Evolutionary conservation across 1,139 yeast genomes (phyloP), one percentile per base, ranked within the genome.

Genomic region (Diutina sp.): DNA sequence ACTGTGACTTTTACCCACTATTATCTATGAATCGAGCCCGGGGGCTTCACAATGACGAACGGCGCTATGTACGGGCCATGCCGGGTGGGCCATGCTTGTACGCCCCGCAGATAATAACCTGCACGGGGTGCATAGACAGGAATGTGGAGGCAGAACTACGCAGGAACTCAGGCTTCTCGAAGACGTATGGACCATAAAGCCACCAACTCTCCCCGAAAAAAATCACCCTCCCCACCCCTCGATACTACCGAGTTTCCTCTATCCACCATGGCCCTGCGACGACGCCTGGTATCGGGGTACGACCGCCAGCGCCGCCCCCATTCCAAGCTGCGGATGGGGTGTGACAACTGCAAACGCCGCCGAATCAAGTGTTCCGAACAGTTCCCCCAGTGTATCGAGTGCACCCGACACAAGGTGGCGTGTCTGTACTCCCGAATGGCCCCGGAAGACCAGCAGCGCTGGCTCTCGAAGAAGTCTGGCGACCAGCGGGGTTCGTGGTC

Each of bases 281-380:
- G 41, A 35, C 41, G 41, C 41, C 14, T n/a, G 12, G 14, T 35
- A 12, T 11, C 14, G 41, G 41, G 41, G 41, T 35, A 35, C 32
- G 53, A 32, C 2, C 53, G 53, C 7, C 53, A 50, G 32, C 53
- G 53, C n/a, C 53, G 53, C n/a, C 29, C 53, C 53, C 53, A 50
- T 14, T 6, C 28, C n/a, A 50, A 50, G 29, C 45, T 32, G 44
- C 18, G 53, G 6, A 32, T 32, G 44, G 53, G 53, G 28, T 50
- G 53, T 50, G 53, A 50, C 28, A 50, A 30, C 11, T 50, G 53
- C 28, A 50, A 50, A 16, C 41, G 44, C 7, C 53, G 53, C 41
- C 41, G 53, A 5, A 50, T 50, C 14, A 50, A 50, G 28, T 50
- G 53, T 38, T 32, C 32, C n/a, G 53, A 50, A 28, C 44, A 32